Evolutionary conservation across 2,329 filamentous ascomycete species (phyloP).

Genomic region (Penicillium sp.): DNA sequence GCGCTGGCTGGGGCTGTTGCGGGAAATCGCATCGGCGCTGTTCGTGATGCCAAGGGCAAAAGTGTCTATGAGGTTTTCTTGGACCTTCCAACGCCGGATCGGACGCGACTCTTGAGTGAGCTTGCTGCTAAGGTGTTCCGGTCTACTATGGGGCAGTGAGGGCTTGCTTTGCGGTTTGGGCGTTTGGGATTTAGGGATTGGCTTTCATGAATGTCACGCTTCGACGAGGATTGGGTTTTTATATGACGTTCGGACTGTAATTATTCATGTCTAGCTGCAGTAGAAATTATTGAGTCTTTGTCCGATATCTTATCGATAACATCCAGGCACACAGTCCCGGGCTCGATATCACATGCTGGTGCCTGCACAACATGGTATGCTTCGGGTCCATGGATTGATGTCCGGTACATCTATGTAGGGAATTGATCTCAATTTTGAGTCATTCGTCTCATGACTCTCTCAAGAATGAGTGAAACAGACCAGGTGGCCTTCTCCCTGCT

Average conservation of each 20-base stretch:
- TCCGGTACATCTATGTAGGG: no score
- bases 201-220: neutral
- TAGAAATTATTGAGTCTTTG: no score
- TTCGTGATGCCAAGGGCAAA: constrained; percentile 88
- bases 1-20: constrained; percentile 86
- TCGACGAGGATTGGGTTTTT: neutral
- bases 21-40: constrained; percentile 83
- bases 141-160: constrained; percentile 34
- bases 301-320: constrained; percentile 31
- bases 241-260: neutral
- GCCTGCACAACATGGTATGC: neutral
- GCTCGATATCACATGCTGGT: neutral
- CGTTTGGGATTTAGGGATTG: constrained; percentile 4
- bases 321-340: neutral
- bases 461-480: neutral
- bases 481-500: constrained; percentile 14
- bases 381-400: no score
- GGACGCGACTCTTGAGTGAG: constrained; percentile 74
- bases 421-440: neutral
- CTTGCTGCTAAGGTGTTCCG: constrained; percentile 78
- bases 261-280: no score
- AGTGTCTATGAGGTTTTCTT: constrained; percentile 89
- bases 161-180: constrained; percentile 1
- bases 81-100: constrained; percentile 78
- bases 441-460: neutral